Conservation (phyloP, 23 red algal genomes). For the Agarophyton chilense region DNA sequence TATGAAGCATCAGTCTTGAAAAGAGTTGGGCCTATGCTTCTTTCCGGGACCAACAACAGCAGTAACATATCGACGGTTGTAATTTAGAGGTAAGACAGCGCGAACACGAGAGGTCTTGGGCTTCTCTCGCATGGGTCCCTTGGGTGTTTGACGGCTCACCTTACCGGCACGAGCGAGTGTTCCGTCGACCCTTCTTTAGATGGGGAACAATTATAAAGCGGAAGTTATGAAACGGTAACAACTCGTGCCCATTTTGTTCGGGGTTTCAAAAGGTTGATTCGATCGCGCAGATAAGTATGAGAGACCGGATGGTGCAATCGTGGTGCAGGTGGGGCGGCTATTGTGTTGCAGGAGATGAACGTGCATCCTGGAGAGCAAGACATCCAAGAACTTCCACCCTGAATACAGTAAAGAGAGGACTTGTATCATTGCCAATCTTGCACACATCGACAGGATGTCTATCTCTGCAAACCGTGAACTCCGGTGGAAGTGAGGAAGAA, state of each 20-base stretch:
- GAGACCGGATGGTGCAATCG: too few relatives aligned
- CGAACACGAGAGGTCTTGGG: constrained; percentile 87
- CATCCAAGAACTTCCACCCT: constrained; percentile 87
- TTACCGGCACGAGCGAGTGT: constrained; percentile 98
- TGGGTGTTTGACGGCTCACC: constrained; percentile 95
- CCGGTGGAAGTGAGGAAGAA: constrained; percentile 51
- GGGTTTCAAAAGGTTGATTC: too few relatives aligned
- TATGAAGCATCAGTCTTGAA: constrained; percentile 12
- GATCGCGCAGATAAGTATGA: too few relatives aligned
- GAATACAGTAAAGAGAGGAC: constrained; percentile 82
- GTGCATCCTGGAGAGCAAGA: constrained; percentile 92
- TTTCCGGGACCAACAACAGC: constrained; percentile 64
- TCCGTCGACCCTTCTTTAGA: constrained; percentile 96
- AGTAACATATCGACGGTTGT: constrained; percentile 80
- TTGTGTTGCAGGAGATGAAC: too few relatives aligned
- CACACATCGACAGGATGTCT: constrained; percentile 91
- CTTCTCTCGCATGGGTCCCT: constrained; percentile 93
- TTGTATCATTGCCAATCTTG: constrained; percentile 64
- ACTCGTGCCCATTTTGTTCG: too few relatives aligned
- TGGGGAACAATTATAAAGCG: too few relatives aligned
- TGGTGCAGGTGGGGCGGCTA: too few relatives aligned
- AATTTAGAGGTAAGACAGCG: constrained; percentile 89
- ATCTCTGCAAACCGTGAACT: constrained; percentile 77
- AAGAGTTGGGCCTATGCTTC: constrained; percentile 75
- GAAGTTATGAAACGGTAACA: too few relatives aligned